phyloP scores from a whole-genome alignment of 306 rosid species.

The Vigna mungo region DNA sequence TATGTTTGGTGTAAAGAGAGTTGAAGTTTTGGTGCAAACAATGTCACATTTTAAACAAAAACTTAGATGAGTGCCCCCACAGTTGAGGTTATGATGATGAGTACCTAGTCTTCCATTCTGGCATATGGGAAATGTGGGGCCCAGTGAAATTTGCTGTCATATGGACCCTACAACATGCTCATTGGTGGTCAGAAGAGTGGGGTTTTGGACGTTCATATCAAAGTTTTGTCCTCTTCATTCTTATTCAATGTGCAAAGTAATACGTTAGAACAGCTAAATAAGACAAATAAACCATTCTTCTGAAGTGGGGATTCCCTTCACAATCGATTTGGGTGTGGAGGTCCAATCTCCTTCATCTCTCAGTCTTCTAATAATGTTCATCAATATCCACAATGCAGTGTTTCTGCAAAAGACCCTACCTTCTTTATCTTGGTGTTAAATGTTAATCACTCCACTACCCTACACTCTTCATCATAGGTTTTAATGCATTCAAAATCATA shows the following conservation, averaged over 20 bases:
- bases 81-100: constrained; percentile 22
- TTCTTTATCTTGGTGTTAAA: constrained; percentile 29
- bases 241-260: constrained; percentile 47
- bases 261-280: constrained; percentile 39
- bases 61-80: constrained; percentile 25
- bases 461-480: background rate
- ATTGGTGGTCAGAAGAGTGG: constrained; percentile 26
- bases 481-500: background rate
- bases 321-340: constrained; percentile 2
- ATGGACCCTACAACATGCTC: background rate
- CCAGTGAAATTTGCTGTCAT: constrained; percentile 33
- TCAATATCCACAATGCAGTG: background rate
- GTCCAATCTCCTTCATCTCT: constrained; percentile 20
- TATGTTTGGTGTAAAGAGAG: background rate
- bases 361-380: background rate
- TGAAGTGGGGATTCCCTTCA: constrained; percentile 40
- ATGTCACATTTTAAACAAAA: background rate
- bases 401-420: constrained; percentile 31
- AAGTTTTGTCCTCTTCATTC: constrained; percentile 46
- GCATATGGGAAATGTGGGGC: constrained; percentile 20
- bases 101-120: background rate
- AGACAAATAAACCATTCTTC: constrained; percentile 68
- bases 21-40: background rate
- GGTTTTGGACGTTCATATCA: constrained; percentile 12
- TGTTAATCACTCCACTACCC: constrained; percentile 9